phyloP scores from a whole-genome alignment of 2,329 filamentous ascomycete species.

The Cladosporium sp. region DNA sequence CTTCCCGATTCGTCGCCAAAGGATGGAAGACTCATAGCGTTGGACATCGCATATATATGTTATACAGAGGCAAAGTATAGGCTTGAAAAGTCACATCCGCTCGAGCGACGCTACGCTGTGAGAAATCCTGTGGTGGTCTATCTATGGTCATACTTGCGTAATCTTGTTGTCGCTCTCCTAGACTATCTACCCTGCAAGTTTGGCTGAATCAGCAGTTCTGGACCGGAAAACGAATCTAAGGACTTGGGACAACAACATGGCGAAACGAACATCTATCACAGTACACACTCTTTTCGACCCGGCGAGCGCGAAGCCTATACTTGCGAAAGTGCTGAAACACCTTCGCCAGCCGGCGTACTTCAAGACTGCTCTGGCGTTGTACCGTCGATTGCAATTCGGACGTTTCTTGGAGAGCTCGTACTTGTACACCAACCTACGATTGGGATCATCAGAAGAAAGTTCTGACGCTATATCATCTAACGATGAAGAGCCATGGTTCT shows the following conservation, averaged over 20 bases:
- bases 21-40: conserved; percentile 1
- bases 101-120: too few species aligned
- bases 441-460: not conserved
- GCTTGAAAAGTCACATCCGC: not conserved
- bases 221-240: too few species aligned
- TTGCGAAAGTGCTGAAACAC: not conserved
- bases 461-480: not conserved
- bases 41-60: not conserved
- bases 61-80: not conserved
- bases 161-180: too few species aligned
- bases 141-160: too few species aligned
- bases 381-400: conserved; percentile 64
- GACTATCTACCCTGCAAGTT: too few species aligned
- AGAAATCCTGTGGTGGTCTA: too few species aligned
- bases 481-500: conserved; percentile 44
- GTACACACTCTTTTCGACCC: not conserved
- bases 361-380: conserved; percentile 53
- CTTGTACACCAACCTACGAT: conserved; percentile 39
- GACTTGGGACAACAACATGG: too few species aligned
- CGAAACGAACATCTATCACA: not conserved
- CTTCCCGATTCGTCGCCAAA: not conserved
- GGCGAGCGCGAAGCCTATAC: not conserved
- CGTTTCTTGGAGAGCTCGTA: conserved; percentile 44
- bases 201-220: too few species aligned
- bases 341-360: conserved; percentile 12